Evolutionary conservation across 345 rosid genomes (phyloP), one percentile per base, ranked within the genome.

Genomic region (Rubroshorea leprosula): DNA sequence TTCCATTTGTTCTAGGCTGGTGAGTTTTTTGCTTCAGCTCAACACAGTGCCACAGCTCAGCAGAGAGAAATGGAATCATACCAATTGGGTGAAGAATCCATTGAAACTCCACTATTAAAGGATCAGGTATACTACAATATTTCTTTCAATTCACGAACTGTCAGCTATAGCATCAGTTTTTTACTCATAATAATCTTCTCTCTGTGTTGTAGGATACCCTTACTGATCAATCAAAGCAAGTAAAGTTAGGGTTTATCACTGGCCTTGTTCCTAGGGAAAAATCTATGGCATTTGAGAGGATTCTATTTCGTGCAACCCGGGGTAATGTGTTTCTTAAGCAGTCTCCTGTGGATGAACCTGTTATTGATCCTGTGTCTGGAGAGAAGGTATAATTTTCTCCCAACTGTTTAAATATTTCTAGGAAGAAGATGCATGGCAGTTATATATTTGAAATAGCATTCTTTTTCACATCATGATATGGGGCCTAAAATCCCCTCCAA

Each of bases 251-350:
- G 57, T 87, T 83, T 72, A 69, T 89, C 31, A 74, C 85, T 64
- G 97, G 99, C 55, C 85, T 93, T 64, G 99, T 93, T 65, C 90
- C 90, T 46, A 85, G 89, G 66, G 96, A 75, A 16, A 93, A 87
- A 71, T 83, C 97, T 47, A 48, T 93, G 90, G 82, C 88, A 58
- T 93, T 85, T 74, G 97, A 93, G 82, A 87, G 97, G 78, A 93
- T 93, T 67, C 68, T 93, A 60, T 89, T 89, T 71, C 95, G 94
- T 68, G 99, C 97, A 65, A 93, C 99, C 54, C 85, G 99, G 82
- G 99, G 95, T 23, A 89, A 89, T 74, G 86, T 89, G 56, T 79
- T 71, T 51, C 62, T 85, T 53, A 85, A 80, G 74, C 97, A 85
- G 68, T 71, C 76, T 71, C 81, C 69, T 21, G 60, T 82, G 51